Evolutionary conservation across 768 basidiomycete species (phyloP), one percentile per base, ranked within the genome.

Genomic region (Calocybe cyanea): DNA sequence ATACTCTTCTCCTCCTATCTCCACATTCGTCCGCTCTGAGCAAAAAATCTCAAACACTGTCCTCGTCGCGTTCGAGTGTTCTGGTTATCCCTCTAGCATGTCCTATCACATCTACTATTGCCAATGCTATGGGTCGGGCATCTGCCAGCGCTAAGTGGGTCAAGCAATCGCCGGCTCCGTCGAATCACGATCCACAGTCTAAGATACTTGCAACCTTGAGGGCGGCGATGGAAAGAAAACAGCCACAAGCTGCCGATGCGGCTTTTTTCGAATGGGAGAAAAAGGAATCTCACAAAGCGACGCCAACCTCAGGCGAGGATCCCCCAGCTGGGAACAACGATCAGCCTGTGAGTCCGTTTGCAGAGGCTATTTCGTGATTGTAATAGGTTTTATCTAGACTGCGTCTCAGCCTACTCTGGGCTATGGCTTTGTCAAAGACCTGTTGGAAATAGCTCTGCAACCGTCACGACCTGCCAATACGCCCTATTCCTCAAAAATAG

Each of bases 361-460:
- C 20, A 9, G 19, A 15, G 3, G 1, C 21, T 45, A 41, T 25
- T 32, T 24, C 34, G 23, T 14, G 35, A 23, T 9, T 19, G 11
- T 11, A 36, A 44, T 28, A 43, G n/a, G 17, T 41, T 43, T 20
- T 32, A 25, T 24, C 15, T 38, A 42, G 9, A 8, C 31, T 30
- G 28, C 35, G 45, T 31, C 23, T 31, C 39, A 42, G 31, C 46
- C 54, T 25, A 35, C 38, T 3, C 49, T 66, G 21, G 61, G 54
- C 15, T 70, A 84, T 49, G 66, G 71, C 19, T 81, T 88, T 50
- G 79, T 85, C 20, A 81, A 80, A 47, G 73, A 77, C 34, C 49
- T 86, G 17, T 56, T 89, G 45, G 64, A 66, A n/a, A 62, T 69
- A 1, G 57, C 77, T n/a, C 58, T 87, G 4, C 68, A 70, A 42